A percentile compares a stretch with the other conserved stretches of the same genome.
Conservation (phyloP, 306 rosid species). For the Abrus precatorius region DNA sequence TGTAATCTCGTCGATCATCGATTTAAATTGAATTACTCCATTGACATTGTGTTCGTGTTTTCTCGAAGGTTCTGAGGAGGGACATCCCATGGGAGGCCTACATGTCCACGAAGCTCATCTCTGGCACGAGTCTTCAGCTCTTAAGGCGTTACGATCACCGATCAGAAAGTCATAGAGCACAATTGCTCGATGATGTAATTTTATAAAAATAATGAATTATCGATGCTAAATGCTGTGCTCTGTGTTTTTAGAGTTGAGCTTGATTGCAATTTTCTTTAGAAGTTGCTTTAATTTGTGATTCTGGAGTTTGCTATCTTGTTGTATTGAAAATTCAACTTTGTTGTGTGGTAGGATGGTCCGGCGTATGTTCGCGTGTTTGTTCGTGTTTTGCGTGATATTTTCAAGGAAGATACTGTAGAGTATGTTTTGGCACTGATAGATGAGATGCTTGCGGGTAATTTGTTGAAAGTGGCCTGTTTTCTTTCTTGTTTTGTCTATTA, state of each 20-base stretch:
- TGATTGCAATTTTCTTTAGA: slow-evolving; percentile 3
- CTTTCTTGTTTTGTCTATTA: background rate
- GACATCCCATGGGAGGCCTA: slow-evolving; percentile 99
- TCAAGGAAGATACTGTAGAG: slow-evolving; percentile 94
- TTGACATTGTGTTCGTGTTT: slow-evolving; percentile 41
- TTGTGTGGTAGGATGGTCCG: slow-evolving; percentile 86
- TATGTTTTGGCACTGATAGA: slow-evolving; percentile 88
- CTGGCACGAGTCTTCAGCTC: slow-evolving; percentile 93
- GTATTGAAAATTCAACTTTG: slow-evolving; percentile 34
- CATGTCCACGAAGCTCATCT: slow-evolving; percentile 92
- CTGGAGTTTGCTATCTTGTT: slow-evolving; percentile 29
- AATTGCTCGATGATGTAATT: slow-evolving; percentile 86
- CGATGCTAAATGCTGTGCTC: background rate
- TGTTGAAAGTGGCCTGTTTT: slow-evolving; percentile 30
- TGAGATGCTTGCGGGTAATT: slow-evolving; percentile 89
- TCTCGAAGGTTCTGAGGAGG: slow-evolving; percentile 75
- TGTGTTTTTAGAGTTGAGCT: slow-evolving; percentile 10
- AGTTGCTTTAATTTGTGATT: slow-evolving; percentile 18
- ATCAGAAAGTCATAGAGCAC: slow-evolving; percentile 84
- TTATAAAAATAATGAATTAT: background rate
- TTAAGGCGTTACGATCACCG: slow-evolving; percentile 90
- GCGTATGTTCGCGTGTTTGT: slow-evolving; percentile 87
- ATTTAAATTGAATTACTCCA: background rate
- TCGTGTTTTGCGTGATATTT: slow-evolving; percentile 83
- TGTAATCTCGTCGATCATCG: slow-evolving; percentile 21